Evolutionary conservation across 148 eudicot species (phyloP).

Genomic region (Fagopyrum tataricum): DNA sequence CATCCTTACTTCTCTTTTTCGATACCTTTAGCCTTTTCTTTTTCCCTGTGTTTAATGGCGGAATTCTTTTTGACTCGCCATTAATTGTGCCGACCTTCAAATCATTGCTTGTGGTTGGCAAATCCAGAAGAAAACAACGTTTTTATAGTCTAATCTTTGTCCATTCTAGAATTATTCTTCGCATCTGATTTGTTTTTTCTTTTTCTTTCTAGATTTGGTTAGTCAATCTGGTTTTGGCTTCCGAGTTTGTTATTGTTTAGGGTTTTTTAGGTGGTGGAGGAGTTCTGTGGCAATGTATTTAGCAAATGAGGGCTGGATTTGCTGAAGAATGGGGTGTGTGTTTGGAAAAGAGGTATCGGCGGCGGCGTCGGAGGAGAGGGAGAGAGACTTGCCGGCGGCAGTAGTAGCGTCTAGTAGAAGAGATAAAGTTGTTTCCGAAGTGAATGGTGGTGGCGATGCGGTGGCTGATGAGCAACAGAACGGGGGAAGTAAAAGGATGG

Average conservation of each 20-base stretch:
- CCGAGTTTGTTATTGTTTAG: conserved; percentile 1
- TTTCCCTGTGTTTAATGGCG: neutral
- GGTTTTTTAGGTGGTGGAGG: conserved; percentile 18
- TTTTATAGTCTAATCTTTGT: neutral
- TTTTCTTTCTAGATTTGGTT: neutral
- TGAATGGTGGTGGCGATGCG: conserved; percentile 15
- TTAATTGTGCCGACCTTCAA: conserved; percentile 13
- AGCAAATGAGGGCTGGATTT: conserved; percentile 41
- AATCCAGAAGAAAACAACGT: neutral
- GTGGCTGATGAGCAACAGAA: conserved; percentile 22
- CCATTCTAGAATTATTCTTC: neutral
- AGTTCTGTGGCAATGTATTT: conserved; percentile 20
- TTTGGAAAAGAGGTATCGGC: conserved; percentile 37
- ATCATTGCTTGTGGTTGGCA: conserved; percentile 12
- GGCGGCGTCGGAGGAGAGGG: conserved; percentile 27
- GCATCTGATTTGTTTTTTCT: neutral
- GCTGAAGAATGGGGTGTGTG: conserved; percentile 26
- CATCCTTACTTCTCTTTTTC: neutral
- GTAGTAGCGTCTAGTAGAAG: conserved; percentile 24
- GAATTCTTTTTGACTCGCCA: conserved; percentile 15
- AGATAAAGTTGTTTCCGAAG: conserved; percentile 23
- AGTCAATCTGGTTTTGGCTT: neutral
- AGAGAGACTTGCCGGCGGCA: conserved; percentile 22
- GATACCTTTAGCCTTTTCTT: conserved; percentile 5
- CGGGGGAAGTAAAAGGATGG: conserved; percentile 28